phyloP scores from a whole-genome alignment of 2,329 filamentous ascomycete genomes.

The Calonectria henricotiae region DNA sequence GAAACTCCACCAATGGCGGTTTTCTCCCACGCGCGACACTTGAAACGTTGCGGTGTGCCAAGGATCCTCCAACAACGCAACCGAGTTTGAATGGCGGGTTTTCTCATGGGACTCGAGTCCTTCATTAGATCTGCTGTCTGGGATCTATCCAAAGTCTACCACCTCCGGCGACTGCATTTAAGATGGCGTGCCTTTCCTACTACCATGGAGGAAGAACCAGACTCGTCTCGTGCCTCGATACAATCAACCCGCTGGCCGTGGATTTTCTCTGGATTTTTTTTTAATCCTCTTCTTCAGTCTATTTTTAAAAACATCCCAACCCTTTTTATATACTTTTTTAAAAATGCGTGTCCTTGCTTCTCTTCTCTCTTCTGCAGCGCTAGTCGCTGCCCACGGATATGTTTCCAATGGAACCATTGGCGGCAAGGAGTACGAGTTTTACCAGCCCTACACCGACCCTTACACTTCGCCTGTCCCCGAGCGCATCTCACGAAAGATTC shows the following conservation, averaged over 20 bases:
- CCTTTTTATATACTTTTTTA: background rate
- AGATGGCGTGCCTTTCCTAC: constrained; percentile 28
- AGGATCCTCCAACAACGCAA: constrained; percentile 21
- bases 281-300: constrained; percentile 15
- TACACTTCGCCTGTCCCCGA: constrained; percentile 63
- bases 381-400: constrained; percentile 67
- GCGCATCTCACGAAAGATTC: constrained; percentile 72
- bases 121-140: constrained; percentile 38
- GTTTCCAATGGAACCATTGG: constrained; percentile 65
- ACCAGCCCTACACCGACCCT: constrained; percentile 62
- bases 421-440: constrained; percentile 56
- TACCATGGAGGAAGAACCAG: background rate
- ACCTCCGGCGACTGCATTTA: constrained; percentile 36
- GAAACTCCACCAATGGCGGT: constrained; percentile 44
- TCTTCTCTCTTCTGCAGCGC: constrained; percentile 56
- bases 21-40: constrained; percentile 33
- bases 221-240: constrained; percentile 37
- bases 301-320: constrained; percentile 22
- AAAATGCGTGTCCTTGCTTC: constrained; percentile 51
- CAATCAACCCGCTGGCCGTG: constrained; percentile 23
- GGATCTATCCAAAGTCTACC: background rate
- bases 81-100: constrained; percentile 47
- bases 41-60: constrained; percentile 41
- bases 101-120: constrained; percentile 25
- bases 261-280: constrained; percentile 27